Base-by-base conservation (phyloP, 2,329 filamentous ascomycete genomes). In the Lachnellula willkommii region DNA sequence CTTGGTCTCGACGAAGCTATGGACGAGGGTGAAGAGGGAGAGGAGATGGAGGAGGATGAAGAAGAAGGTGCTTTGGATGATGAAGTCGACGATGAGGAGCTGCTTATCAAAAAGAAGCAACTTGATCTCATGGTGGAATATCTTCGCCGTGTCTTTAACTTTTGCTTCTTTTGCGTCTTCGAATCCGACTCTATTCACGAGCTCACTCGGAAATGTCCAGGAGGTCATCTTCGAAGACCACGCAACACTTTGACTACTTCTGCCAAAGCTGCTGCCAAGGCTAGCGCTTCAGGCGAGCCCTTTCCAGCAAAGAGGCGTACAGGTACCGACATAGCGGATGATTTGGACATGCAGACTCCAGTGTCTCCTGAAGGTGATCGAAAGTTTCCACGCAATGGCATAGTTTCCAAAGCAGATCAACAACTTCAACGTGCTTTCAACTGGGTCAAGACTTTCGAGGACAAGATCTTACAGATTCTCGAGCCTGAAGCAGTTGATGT, bases 121-220 rank as follows among this genome's bases (percentile, higher is more conserved):
- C 83, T 99, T 50, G 94, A 99, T 73, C 79, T 99, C 37, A 80
- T 96, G 71, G 94, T 97, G 52, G 94, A 99, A 74, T 99, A 99
- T 71, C 80, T 99, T 57, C 90, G 94, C 52, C 87, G 94, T 15
- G 94, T 99, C 52, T 95, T 95, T 79, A 96, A 94, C 74, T 97
- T 99, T 75, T 99, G 94, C 77, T 96, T 99, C 78, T 99, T 97
- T 77, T 99, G 94, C 71, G 95, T 99, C 5, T 97, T 99, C 65
- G 94, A 99, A 74, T 94, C 91, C 68, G 94, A 99, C 72, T 97
- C 93, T 0, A 87, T 97, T 22, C 94, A 99, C 68, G 94, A 99
- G 74, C 79, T 99, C 63, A 92, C 90, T 42, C 85, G 94, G 57
- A 97, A 99, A 74, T 99, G 94, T 66, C 91, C 94, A 26, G 94